Base-by-base conservation (phyloP, 202 grass and related monocot species). In the Eragrostis tef region DNA sequence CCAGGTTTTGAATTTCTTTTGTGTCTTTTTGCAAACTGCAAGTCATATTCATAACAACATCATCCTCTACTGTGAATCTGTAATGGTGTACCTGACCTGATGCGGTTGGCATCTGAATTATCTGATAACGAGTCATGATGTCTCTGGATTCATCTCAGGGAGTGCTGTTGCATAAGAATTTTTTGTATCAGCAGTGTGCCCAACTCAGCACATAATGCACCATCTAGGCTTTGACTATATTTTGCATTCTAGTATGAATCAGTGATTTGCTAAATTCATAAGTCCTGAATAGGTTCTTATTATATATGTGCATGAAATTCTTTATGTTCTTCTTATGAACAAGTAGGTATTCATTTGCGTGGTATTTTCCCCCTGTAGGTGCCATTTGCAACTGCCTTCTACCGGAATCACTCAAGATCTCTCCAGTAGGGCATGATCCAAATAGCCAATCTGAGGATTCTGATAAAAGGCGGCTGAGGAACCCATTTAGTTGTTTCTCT, bases 351-450 rank as follows among this genome's bases (percentile, higher is more conserved):
- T 77, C 26, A 7, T 15, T 13, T 78, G 34, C 3, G 46, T 16
- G 25, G 13, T 65, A 43, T 76, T 22, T 24, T 76, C 53, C 79
- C n/a, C 51, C 48, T 87, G 49, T 63, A 99, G 96, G 96, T 31
- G 87, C 90, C 27, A 79, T 99, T n/a, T 99, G 96, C 89, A 99
- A 99, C 73, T 96, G 89, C 71, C 77, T 99, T 61, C 93, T 96
- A 3, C 96, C 96, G 0, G 91, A 91, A 25, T 86, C 96, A 19
- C 92, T 99, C 6, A 99, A 96, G 83, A 99, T 96, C 70, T 90
- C 90, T 77, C 85, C 93, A 20, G 88, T 93, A 2, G 81, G 91
- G 16, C 87, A 93, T 85, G 91, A 99, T 64, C 89, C 91, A 5
- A 92, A 90, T 51, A 88, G 50, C 5, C 90, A 90, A 52, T 52